These are phyloP conservation scores for Aspergillus biplanus DNA, from an alignment of 495 filamentous ascomycete genomes.

Conservation along the genomic window DNA sequence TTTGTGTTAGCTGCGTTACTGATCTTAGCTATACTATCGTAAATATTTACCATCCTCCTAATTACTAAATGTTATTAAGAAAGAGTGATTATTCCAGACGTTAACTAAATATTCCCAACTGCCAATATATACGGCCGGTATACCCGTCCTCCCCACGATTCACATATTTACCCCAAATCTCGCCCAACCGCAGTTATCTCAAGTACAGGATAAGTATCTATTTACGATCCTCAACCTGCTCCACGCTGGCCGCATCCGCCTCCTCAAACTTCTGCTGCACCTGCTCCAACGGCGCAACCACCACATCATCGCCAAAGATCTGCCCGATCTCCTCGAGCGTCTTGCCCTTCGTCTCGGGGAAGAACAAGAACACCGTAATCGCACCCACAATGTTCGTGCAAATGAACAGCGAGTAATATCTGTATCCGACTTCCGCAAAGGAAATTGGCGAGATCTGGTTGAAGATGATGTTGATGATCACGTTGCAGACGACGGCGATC, in stretches of 20 bases:
- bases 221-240: conserved; percentile 5
- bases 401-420: conserved; percentile 60
- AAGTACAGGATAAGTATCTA: background rate
- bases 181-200: too few species aligned
- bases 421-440: conserved; percentile 47
- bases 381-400: conserved; percentile 52
- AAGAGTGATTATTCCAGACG: too few species aligned
- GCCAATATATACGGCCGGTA: too few species aligned
- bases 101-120: too few species aligned
- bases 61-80: too few species aligned
- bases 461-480: conserved; percentile 57
- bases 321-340: conserved; percentile 58
- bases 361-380: conserved; percentile 48
- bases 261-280: conserved; percentile 11
- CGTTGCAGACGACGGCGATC: conserved; percentile 56
- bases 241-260: conserved; percentile 1
- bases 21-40: background rate
- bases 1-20: background rate
- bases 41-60: too few species aligned
- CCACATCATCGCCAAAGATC: conserved; percentile 34
- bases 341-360: conserved; percentile 56
- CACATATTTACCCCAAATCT: too few species aligned
- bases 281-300: conserved; percentile 14
- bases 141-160: too few species aligned
- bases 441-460: conserved; percentile 60